Evolutionary conservation across 1,284 basidiomycete species (phyloP).

Genomic region (Termitomyces sp.): DNA sequence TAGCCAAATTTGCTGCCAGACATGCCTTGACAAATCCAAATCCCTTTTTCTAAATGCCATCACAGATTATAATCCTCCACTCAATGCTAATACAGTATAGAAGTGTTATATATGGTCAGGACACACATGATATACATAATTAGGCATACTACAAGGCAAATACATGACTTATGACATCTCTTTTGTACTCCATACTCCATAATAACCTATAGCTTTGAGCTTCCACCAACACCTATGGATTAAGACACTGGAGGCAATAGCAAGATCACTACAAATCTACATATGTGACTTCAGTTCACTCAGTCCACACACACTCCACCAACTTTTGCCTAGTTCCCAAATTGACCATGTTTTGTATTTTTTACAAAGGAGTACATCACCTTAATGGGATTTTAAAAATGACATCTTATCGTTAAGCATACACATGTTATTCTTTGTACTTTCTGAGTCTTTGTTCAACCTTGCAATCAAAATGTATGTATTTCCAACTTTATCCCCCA

Average conservation of each 20-base stretch:
- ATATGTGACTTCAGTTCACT: not conserved
- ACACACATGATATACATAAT: too few species aligned
- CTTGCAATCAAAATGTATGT: not conserved
- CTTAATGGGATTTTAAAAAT: not conserved
- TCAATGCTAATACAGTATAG: not conserved
- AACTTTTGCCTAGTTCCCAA: not conserved
- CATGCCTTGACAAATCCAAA: not conserved
- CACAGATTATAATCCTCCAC: not conserved
- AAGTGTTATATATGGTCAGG: too few species aligned
- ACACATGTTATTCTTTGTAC: not conserved
- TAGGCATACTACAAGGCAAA: not conserved
- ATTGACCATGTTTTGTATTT: not conserved
- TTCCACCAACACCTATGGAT: not conserved
- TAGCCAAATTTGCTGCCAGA: not conserved
- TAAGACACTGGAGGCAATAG: not conserved
- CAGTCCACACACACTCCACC: not conserved
- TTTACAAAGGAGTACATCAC: not conserved
- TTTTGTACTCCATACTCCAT: not conserved
- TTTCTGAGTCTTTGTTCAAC: not conserved
- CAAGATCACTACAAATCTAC: not conserved
- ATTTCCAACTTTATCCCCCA: not conserved
- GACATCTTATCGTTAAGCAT: not conserved
- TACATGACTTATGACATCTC: not conserved
- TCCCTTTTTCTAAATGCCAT: not conserved
- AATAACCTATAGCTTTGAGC: not conserved